Evolutionary conservation across 805 yeast species (phyloP).

Genomic region (Nakazawaea wickerhamii): DNA sequence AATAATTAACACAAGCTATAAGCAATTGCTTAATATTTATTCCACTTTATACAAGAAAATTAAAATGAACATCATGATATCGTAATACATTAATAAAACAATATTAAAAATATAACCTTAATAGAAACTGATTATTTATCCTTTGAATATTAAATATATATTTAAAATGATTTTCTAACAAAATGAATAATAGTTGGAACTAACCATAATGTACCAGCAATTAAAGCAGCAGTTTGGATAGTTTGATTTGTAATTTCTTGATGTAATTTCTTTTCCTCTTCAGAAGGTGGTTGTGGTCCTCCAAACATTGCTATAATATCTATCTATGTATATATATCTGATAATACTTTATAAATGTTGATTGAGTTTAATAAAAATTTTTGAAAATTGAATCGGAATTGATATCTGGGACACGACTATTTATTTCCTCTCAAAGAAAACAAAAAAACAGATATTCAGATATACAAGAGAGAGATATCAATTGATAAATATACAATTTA

Average conservation of each 20-base stretch:
- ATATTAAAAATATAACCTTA: too few relatives aligned
- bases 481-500: background rate
- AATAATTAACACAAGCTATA: too few relatives aligned
- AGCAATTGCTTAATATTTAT: too few relatives aligned
- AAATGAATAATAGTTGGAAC: conserved; percentile 52
- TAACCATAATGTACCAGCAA: conserved; percentile 61
- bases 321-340: conserved; percentile 18
- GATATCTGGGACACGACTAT: too few relatives aligned
- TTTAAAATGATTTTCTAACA: conserved; percentile 41
- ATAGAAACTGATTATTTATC: too few relatives aligned
- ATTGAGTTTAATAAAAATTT: background rate
- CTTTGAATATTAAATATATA: too few relatives aligned
- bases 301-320: conserved; percentile 32
- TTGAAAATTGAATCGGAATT: too few relatives aligned
- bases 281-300: conserved; percentile 47
- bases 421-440: background rate
- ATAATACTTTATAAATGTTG: conserved; percentile 20
- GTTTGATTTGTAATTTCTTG: conserved; percentile 58
- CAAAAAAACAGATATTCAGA: background rate
- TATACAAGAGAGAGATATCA: background rate
- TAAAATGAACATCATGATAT: too few relatives aligned
- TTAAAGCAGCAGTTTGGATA: conserved; percentile 50
- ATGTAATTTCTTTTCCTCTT: conserved; percentile 63
- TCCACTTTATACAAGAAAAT: too few relatives aligned
- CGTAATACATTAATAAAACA: too few relatives aligned